Base-by-base conservation (phyloP, 148 eudicot genomes). In the Vaccinium macrocarpon region DNA sequence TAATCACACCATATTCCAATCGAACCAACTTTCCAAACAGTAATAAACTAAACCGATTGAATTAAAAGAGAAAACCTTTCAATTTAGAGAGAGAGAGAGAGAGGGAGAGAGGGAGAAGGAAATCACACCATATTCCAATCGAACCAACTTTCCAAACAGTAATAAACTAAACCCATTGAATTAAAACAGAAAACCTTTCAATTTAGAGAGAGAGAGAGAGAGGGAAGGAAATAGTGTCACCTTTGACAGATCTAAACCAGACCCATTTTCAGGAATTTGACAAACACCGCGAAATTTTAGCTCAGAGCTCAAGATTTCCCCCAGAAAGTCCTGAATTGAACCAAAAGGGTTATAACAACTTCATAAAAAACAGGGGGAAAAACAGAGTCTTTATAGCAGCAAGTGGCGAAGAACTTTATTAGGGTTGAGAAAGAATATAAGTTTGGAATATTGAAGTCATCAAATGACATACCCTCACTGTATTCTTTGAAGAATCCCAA, bases 191-290 rank as follows among this genome's bases (percentile, higher is more conserved):
- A 78, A 79, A 79, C 70, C 70, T 18, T 79, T 62, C 46, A 8
- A 21, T 61, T 62, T 73, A 21, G 5, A 50, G 18, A 57, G 25
- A 80, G 70, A 56, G 70, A 53, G 70, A 56, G 6, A 29, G 81
- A 16, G 68, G 6, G 35, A 52, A 25, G 2, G n/a, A 12, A 48
- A 16, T 9, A 82, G 16, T 15, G 78, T 10, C 27, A 82, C 84
- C 84, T 82, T 52, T 10, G 1, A 72, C 51, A 51, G 84, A 82
- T 82, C 78, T 82, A 21, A 32, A 64, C 15, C 66, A 66, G 50
- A 53, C 84, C 83, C 71, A 50, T 81, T 29, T 53, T 5, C 66
- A 71, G 78, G 11, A 82, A 51, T 18, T 82, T 32, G 64, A 71
- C 8, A 71, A 2, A 32, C 16, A 19, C 51, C 50, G 42, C 21